These are phyloP conservation scores for Picea glauca DNA, from an alignment of 75 land plant species.

Conservation along the genomic window DNA sequence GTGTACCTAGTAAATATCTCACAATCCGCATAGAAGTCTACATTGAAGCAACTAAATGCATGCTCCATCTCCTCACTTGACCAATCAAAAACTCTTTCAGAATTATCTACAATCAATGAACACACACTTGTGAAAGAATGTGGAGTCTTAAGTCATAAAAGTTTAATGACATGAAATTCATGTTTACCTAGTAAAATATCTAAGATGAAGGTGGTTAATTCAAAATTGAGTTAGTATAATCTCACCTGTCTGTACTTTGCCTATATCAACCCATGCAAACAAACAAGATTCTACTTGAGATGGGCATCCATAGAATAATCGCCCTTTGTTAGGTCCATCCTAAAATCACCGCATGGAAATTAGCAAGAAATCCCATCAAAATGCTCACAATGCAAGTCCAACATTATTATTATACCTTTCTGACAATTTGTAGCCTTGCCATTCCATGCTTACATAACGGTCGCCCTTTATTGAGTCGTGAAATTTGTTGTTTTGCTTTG, in stretches of 20 bases:
- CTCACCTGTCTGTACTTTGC: not conserved
- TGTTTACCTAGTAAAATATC: not conserved
- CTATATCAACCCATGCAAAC: slow-evolving; percentile 17
- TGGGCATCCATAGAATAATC: slow-evolving; percentile 18
- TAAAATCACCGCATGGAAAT: not conserved
- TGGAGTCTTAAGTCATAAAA: not conserved
- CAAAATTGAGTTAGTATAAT: not conserved
- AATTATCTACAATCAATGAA: not conserved
- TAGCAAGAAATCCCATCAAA: not conserved
- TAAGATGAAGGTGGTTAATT: not conserved
- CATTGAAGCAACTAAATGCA: slow-evolving; percentile 12
- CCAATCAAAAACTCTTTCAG: not conserved
- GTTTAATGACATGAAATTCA: not conserved
- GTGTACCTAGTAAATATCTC: slow-evolving; percentile 8
- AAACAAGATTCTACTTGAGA: slow-evolving; percentile 14
- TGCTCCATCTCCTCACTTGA: slow-evolving; percentile 24
- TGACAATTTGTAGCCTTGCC: slow-evolving; percentile 15
- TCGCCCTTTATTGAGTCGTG: not conserved
- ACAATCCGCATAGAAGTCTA: slow-evolving; percentile 23
- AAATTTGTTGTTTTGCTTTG: slow-evolving; percentile 15
- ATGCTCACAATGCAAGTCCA: not conserved
- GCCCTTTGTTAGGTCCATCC: slow-evolving; percentile 24
- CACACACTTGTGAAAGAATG: not conserved
- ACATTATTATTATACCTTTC: slow-evolving; percentile 10
- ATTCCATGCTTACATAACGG: slow-evolving; percentile 24